Evolutionary conservation across 2,329 filamentous ascomycete genomes (phyloP).

Genomic region (Penicillium freii): DNA sequence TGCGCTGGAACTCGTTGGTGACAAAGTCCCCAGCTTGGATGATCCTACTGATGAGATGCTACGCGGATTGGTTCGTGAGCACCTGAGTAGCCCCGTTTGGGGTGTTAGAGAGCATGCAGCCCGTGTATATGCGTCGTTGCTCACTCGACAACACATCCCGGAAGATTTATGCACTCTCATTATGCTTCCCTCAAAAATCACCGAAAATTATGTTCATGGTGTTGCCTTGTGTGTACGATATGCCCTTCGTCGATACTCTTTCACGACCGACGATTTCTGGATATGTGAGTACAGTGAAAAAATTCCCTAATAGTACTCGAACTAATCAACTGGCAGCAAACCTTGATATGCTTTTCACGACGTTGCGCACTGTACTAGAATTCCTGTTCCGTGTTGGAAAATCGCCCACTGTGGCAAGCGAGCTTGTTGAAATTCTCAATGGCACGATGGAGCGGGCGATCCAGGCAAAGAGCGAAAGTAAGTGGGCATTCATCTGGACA

Average conservation of each 20-base stretch:
- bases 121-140: slow-evolving; percentile 42
- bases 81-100: slow-evolving; percentile 47
- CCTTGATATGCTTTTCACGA: slow-evolving; percentile 25
- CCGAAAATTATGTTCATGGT: slow-evolving; percentile 45
- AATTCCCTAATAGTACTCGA: too few species aligned
- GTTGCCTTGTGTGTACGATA: slow-evolving; percentile 40
- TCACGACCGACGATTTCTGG: slow-evolving; percentile 35
- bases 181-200: slow-evolving; percentile 12
- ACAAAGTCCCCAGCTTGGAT: slow-evolving; percentile 39
- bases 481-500: background rate
- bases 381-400: slow-evolving; percentile 28
- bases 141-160: slow-evolving; percentile 35
- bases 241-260: slow-evolving; percentile 37
- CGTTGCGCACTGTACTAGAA: slow-evolving; percentile 27
- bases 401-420: slow-evolving; percentile 37
- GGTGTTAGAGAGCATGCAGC: slow-evolving; percentile 49
- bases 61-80: slow-evolving; percentile 33
- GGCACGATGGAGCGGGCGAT: slow-evolving; percentile 37
- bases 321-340: slow-evolving; percentile 28
- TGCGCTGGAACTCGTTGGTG: slow-evolving; percentile 46
- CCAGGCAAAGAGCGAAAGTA: slow-evolving; percentile 33
- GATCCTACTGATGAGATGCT: slow-evolving; percentile 36
- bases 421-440: slow-evolving; percentile 39
- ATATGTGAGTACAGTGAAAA: slow-evolving; percentile 28
- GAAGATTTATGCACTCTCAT: slow-evolving; percentile 29